phyloP scores from a whole-genome alignment of 116 monocot species.

The Cymodocea nodosa region DNA sequence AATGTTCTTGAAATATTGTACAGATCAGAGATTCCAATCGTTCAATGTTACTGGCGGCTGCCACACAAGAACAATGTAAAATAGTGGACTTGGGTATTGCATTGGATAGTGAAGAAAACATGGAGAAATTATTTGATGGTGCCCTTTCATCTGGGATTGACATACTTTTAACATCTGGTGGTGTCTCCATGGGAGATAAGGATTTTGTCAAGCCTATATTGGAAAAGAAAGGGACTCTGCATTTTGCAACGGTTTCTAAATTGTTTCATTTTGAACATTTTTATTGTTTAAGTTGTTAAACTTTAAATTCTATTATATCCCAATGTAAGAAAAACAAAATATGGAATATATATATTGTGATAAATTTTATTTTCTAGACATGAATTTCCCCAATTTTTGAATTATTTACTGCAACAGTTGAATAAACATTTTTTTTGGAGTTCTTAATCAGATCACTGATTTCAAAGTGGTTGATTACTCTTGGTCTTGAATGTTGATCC shows the following conservation, averaged over 20 bases:
- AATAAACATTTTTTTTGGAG: no score
- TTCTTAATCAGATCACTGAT: no score
- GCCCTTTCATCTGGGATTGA: conserved; percentile 49
- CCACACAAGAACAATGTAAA: conserved; percentile 65
- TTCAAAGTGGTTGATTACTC: no score
- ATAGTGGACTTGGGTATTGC: conserved; percentile 75
- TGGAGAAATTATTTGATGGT: conserved; percentile 31
- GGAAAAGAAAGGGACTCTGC: conserved; percentile 46
- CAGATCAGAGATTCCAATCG: conserved; percentile 96
- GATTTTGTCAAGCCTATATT: conserved; percentile 88
- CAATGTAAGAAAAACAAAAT: no score
- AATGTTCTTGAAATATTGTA: conserved; percentile 1
- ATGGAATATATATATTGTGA: no score
- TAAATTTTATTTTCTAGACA: neutral
- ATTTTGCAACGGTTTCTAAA: conserved; percentile 50
- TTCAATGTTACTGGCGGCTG: conserved; percentile 72
- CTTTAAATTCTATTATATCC: no score
- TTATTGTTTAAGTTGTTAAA: no score
- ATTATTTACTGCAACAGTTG: neutral
- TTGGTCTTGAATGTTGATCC: no score
- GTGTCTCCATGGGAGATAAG: conserved; percentile 96
- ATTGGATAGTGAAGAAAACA: conserved; percentile 52
- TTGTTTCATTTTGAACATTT: neutral
- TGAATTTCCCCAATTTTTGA: neutral
- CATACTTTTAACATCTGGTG: conserved; percentile 87